These are phyloP conservation scores for Kwoniella botswanensis DNA, from an alignment of 768 basidiomycete species.

Conservation along the genomic window DNA sequence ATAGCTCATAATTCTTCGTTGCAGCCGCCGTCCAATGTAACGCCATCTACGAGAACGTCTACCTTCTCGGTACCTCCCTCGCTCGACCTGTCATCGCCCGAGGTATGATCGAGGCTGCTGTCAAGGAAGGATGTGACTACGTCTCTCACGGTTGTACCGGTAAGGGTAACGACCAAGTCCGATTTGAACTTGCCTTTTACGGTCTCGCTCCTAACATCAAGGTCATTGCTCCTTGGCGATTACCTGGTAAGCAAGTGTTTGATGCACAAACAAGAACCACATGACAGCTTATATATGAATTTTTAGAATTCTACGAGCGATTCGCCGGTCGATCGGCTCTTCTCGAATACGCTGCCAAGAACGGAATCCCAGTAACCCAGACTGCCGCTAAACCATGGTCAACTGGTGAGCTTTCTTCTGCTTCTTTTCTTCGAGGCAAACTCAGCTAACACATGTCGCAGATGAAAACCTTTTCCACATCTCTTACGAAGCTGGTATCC, in stretches of 20 bases:
- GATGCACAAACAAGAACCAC: too few relatives aligned
- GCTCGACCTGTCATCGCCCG: constrained; percentile 98
- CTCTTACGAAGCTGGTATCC: constrained; percentile 98
- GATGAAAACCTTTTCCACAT: constrained; percentile 99
- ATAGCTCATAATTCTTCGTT: background rate
- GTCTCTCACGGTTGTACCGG: constrained; percentile 99
- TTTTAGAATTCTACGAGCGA: constrained; percentile 88
- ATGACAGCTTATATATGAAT: too few relatives aligned
- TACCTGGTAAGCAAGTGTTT: constrained; percentile 69
- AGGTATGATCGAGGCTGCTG: constrained; percentile 95
- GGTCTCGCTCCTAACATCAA: constrained; percentile 98
- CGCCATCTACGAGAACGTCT: constrained; percentile 98
- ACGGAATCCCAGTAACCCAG: constrained; percentile 89
- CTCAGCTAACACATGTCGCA: constrained; percentile 16
- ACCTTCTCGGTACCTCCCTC: constrained; percentile 95
- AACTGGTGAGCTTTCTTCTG: constrained; percentile 62
- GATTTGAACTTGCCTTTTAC: constrained; percentile 98
- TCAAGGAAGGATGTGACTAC: constrained; percentile 90
- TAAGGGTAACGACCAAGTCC: constrained; percentile 99
- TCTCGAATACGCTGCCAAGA: constrained; percentile 83
- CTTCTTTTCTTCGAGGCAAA: background rate
- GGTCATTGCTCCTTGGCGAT: constrained; percentile 97
- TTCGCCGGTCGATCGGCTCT: constrained; percentile 95
- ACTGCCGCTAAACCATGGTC: constrained; percentile 98
- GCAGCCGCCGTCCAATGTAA: constrained; percentile 90